Evolutionary conservation across 2,329 filamentous ascomycete species (phyloP).

Genomic region (Phialophora verrucosa): DNA sequence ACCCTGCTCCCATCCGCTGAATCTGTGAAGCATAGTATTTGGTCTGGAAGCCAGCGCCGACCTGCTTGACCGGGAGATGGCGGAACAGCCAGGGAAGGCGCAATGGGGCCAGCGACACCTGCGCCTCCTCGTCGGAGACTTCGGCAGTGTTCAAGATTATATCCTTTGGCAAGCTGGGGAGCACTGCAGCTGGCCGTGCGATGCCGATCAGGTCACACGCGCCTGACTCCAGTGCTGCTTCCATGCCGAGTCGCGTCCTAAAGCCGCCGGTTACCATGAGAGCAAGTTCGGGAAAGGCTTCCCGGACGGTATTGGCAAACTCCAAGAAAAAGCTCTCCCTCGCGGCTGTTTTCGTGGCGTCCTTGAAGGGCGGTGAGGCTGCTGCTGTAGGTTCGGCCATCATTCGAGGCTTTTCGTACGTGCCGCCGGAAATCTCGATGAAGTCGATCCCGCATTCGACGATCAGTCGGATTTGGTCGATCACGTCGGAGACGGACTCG

Average conservation of each 20-base stretch:
- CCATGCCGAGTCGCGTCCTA: neutral
- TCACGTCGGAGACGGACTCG: no score
- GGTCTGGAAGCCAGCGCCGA: neutral
- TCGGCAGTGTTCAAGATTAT: neutral
- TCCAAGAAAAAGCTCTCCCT: slow-evolving; percentile 5
- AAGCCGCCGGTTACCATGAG: neutral
- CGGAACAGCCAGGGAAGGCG: neutral
- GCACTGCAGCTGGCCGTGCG: no score
- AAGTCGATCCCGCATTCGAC: slow-evolving; percentile 1
- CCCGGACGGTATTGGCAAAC: neutral
- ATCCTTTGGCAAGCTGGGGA: neutral
- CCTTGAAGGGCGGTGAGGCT: neutral
- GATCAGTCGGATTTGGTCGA: no score
- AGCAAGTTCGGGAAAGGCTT: neutral
- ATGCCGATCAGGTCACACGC: neutral
- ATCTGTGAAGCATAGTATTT: neutral
- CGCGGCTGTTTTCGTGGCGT: neutral
- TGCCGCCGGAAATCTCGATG: neutral
- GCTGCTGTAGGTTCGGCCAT: neutral
- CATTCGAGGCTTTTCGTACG: slow-evolving; percentile 4
- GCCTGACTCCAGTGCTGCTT: neutral
- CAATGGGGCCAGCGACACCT: neutral
- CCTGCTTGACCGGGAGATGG: neutral
- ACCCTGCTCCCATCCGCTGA: neutral
- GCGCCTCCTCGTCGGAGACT: neutral